These are phyloP conservation scores for Rhizopogon vinicolor DNA, from an alignment of 768 basidiomycete genomes.

Conservation along the genomic window DNA sequence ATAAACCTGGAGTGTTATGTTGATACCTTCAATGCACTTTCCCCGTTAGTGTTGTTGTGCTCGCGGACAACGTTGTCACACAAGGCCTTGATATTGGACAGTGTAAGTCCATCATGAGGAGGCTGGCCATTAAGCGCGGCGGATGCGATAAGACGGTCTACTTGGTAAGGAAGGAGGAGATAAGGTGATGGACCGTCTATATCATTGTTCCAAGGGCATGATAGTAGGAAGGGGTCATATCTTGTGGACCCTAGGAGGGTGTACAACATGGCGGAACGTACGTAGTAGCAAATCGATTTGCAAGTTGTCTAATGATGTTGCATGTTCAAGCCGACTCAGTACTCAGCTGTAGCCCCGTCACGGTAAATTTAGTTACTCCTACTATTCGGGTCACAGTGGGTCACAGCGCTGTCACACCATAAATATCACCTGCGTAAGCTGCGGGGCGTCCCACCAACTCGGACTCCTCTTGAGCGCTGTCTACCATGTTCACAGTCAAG, in stretches of 20 bases:
- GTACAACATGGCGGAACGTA: constrained; percentile 12
- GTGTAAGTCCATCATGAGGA: constrained; percentile 29
- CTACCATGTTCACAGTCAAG: constrained; percentile 71
- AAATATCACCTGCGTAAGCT: constrained; percentile 12
- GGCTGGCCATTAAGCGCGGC: constrained; percentile 50
- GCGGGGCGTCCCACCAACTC: constrained; percentile 8
- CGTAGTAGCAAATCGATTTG: too few species aligned
- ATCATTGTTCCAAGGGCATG: constrained; percentile 54
- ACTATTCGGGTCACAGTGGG: not conserved
- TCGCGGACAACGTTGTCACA: constrained; percentile 43
- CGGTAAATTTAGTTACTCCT: not conserved
- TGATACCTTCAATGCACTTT: constrained; percentile 20
- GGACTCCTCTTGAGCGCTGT: constrained; percentile 9
- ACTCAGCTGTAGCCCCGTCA: too few species aligned
- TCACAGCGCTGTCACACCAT: constrained; percentile 1
- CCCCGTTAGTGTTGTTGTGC: constrained; percentile 7
- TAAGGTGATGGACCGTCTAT: constrained; percentile 51
- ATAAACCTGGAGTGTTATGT: not conserved
- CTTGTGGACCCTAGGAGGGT: constrained; percentile 50
- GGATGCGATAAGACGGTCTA: constrained; percentile 53
- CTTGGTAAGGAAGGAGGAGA: constrained; percentile 57
- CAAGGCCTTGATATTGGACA: constrained; percentile 32
- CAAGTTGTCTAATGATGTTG: not conserved
- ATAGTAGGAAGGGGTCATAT: constrained; percentile 48
- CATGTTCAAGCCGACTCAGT: too few species aligned